Evolutionary conservation across 1,284 basidiomycete genomes (phyloP).

Genomic region (Cerrena zonata): DNA sequence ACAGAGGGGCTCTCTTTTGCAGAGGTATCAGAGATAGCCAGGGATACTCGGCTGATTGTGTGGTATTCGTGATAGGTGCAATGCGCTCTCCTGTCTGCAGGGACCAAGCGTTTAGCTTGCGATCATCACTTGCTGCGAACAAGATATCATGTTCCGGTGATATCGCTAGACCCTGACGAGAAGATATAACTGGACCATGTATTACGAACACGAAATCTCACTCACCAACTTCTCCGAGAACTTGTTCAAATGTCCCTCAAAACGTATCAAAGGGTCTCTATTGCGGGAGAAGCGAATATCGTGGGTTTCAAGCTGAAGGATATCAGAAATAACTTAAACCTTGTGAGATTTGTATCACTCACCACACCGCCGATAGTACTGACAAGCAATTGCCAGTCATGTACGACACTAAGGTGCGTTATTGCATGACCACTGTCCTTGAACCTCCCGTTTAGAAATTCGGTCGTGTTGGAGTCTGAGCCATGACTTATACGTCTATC

Average conservation of each 20-base stretch:
- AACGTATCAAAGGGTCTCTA: constrained; percentile 39
- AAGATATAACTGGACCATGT: background rate
- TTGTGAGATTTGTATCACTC: constrained; percentile 18
- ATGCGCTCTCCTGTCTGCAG: constrained; percentile 40
- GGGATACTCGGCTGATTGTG: background rate
- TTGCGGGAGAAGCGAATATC: constrained; percentile 54
- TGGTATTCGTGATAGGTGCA: background rate
- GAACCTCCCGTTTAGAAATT: constrained; percentile 37
- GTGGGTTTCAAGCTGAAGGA: constrained; percentile 54
- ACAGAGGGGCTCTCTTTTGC: background rate
- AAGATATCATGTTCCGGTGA: constrained; percentile 60
- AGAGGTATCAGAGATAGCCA: background rate
- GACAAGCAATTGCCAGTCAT: constrained; percentile 48
- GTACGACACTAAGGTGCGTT: constrained; percentile 44
- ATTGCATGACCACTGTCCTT: constrained; percentile 36
- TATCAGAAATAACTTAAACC: no score
- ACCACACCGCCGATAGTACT: constrained; percentile 60
- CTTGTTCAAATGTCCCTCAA: constrained; percentile 52
- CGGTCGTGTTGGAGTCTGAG: no score
- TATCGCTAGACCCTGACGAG: constrained; percentile 49
- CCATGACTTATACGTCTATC: constrained; percentile 53
- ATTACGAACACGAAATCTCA: background rate
- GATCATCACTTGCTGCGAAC: constrained; percentile 68
- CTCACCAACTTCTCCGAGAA: constrained; percentile 48
- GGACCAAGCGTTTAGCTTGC: constrained; percentile 61